A percentile compares a stretch with the other conserved stretches of the same genome.
Conservation (phyloP, 2,329 filamentous ascomycete genomes). For the Aspergillus puulaauensis region DNA sequence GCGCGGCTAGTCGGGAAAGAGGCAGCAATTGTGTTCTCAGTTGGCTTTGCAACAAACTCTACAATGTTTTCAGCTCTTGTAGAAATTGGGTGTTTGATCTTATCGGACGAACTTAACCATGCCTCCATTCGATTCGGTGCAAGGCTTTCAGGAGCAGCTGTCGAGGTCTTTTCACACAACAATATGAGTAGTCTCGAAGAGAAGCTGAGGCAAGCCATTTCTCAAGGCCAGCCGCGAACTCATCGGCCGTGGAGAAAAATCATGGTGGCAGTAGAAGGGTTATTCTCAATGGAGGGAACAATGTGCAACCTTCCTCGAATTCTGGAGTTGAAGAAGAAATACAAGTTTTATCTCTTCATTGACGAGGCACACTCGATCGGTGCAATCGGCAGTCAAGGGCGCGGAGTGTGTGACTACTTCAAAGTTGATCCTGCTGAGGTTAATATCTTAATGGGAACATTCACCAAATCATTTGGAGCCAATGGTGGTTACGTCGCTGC, state of each 20-base stretch:
- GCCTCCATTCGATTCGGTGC: conserved; percentile 91
- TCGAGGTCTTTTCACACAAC: conserved; percentile 93
- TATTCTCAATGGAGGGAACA: conserved; percentile 98
- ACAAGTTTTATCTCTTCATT: conserved; percentile 92
- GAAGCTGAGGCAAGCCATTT: conserved; percentile 82
- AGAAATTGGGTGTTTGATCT: conserved; percentile 84
- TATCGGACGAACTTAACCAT: conserved; percentile 95
- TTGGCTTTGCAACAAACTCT: conserved; percentile 97
- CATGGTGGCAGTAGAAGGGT: conserved; percentile 84
- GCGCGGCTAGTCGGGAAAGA: conserved; percentile 90
- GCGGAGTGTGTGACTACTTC: conserved; percentile 95
- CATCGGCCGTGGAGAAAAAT: conserved; percentile 99
- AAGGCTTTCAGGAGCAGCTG: conserved; percentile 85
- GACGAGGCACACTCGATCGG: conserved; percentile 95
- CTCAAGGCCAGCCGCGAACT: conserved; percentile 90
- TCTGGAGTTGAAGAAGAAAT: conserved; percentile 80
- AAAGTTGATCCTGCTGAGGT: conserved; percentile 79
- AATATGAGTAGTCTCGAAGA: conserved; percentile 83
- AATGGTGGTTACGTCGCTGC: conserved; percentile 92
- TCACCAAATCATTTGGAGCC: conserved; percentile 95
- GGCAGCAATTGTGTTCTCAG: conserved; percentile 90
- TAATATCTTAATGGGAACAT: conserved; percentile 93
- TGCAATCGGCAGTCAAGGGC: conserved; percentile 81
- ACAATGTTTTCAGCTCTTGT: conserved; percentile 87
- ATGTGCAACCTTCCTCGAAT: conserved; percentile 91